These are phyloP conservation scores for Vicia villosa DNA, from an alignment of 306 rosid species.

Conservation along the genomic window DNA sequence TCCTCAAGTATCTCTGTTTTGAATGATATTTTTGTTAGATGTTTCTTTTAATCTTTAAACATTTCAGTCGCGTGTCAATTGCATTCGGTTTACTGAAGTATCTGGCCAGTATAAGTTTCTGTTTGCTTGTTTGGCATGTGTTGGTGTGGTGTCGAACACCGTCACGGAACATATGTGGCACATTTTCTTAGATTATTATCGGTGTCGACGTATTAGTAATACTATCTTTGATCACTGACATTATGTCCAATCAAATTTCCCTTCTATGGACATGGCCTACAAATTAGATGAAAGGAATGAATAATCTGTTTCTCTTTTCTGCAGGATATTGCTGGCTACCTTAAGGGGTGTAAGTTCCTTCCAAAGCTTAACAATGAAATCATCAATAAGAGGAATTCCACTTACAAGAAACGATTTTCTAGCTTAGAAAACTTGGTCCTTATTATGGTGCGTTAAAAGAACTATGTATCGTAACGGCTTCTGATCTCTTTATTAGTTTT, in stretches of 20 bases:
- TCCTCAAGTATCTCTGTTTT: constrained; percentile 9
- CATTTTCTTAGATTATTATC: neutral
- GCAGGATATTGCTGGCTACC: constrained; percentile 62
- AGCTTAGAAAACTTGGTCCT: constrained; percentile 75
- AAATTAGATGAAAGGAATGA: constrained; percentile 11
- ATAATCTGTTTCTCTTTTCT: constrained; percentile 19
- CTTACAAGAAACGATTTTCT: constrained; percentile 68
- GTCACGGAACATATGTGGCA: neutral
- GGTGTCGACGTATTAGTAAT: neutral
- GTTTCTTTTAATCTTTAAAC: neutral
- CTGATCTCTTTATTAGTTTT: constrained; percentile 9
- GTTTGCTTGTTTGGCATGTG: neutral
- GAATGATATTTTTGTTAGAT: constrained; percentile 7
- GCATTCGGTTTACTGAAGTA: constrained; percentile 11
- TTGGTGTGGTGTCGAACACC: neutral
- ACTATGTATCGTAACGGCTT: constrained; percentile 24
- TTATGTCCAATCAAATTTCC: constrained; percentile 3
- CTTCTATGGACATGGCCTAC: neutral
- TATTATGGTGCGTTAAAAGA: constrained; percentile 69
- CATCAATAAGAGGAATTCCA: constrained; percentile 47
- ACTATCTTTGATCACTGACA: constrained; percentile 22
- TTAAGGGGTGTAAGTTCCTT: constrained; percentile 70
- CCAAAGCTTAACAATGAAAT: constrained; percentile 85
- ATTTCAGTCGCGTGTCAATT: neutral
- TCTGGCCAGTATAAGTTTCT: constrained; percentile 12